Conservation (phyloP, 108 stramenopile species). For the Stephanodiscus minutulus region DNA sequence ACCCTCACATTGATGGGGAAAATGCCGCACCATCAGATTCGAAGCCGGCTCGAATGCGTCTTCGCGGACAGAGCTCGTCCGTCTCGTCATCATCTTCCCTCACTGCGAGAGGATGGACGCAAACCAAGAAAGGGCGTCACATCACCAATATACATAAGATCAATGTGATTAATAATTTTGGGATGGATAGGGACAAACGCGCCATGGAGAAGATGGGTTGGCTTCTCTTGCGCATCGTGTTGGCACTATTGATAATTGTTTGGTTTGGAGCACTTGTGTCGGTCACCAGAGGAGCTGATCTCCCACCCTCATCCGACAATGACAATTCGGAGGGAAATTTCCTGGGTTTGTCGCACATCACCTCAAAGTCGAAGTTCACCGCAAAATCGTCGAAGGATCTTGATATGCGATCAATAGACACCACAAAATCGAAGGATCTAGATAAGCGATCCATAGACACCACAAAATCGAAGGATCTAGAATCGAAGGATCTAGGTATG, state of each 20-base stretch:
- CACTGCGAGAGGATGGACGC: background rate
- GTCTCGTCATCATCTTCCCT: background rate
- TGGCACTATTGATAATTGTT: background rate
- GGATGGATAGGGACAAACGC: background rate
- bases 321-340: background rate
- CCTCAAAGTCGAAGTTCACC: background rate
- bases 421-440: background rate
- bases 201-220: background rate
- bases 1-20: background rate
- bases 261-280: constrained; percentile 3
- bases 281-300: background rate
- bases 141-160: constrained; percentile 9
- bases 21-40: background rate
- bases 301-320: background rate
- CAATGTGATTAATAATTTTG: constrained; percentile 15
- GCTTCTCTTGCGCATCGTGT: background rate
- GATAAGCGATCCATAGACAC: background rate
- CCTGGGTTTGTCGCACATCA: background rate
- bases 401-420: background rate
- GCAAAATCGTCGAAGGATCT: no score
- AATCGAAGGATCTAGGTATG: no score
- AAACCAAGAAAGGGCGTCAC: background rate
- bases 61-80: constrained; percentile 7
- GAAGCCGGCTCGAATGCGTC: background rate
- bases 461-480: background rate